Evolutionary conservation across 192 early-diverging fungal species (phyloP), one percentile per base, ranked within the genome.

Genomic region (Chytriomyces sp.): DNA sequence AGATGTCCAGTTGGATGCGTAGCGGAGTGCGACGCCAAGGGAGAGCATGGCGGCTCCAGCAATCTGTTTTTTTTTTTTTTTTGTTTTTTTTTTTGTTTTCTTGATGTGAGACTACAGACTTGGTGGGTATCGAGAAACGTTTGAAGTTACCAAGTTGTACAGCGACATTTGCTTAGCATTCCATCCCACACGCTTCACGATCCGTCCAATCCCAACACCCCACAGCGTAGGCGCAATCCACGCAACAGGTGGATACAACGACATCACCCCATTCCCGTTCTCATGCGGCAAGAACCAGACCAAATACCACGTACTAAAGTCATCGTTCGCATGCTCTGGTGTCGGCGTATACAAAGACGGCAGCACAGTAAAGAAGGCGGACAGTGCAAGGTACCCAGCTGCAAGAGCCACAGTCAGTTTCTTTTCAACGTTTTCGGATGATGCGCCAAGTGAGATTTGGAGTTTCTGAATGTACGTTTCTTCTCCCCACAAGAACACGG

Each of bases 211-310:
- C 5, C 43, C 68, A 45, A 83, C 69, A 20, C 82, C 82, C 79
- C 79, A 80, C 24, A 83, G 60, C 9, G 77, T 76, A 60, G 72
- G 64, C 0, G 64, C 67, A 20, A 83, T 28, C 82, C 82, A 83
- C 1, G 82, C 76, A 24, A 83, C 35, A 10, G 78, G 78, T 5
- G 82, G 72, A 67, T 83, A 83, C 69, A 83, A 60, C 26, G 48
- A 60, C 16, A 68, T 63, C 7, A 82, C 16, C 65, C 23, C 8
- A 45, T 28, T 20, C 0, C 6, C n/a, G 18, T 71, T 70, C 0
- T 57, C 53, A 57, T n/a, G 53, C 53, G 53, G 81, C 60, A 79
- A 50, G 69, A 82, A 75, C 45, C 53, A 73, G 18, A 76, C 24
- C 57, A 74, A 60, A n/a, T 28, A 79, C 20, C 64, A 65, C 43